Conservation (phyloP, 768 basidiomycete species). For the Termitomyces sp. region DNA sequence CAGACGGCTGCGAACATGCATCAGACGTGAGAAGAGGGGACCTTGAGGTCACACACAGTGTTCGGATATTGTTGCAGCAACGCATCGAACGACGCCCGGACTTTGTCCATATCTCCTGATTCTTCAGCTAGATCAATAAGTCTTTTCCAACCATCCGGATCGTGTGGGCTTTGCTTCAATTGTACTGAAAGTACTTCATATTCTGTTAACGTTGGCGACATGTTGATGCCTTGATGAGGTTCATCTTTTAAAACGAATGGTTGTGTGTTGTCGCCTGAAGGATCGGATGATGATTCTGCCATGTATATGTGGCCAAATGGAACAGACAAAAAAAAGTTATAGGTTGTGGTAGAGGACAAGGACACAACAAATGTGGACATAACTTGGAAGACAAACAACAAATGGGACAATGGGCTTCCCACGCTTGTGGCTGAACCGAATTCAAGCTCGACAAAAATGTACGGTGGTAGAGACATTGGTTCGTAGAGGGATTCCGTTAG, state of each 20-base stretch:
- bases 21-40: conserved; percentile 7
- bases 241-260: conserved; percentile 25
- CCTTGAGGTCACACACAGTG: conserved; percentile 57
- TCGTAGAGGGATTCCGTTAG: not conserved
- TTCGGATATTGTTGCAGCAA: conserved; percentile 86
- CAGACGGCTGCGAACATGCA: conserved; percentile 51
- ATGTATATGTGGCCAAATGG: conserved; percentile 1
- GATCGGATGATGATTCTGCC: conserved; percentile 10
- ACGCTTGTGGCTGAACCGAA: conserved; percentile 1
- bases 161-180: conserved; percentile 61
- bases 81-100: conserved; percentile 77
- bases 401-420: not conserved
- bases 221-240: conserved; percentile 12
- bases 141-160: conserved; percentile 74
- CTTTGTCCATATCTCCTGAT: conserved; percentile 71
- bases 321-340: conserved; percentile 5
- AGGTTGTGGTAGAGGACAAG: conserved; percentile 1
- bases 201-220: conserved; percentile 48
- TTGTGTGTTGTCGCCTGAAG: conserved; percentile 24
- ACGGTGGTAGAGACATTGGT: not conserved
- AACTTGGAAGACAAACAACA: not conserved
- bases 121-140: conserved; percentile 74
- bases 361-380: not conserved
- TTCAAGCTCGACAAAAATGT: not conserved
- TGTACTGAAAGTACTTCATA: conserved; percentile 60